A percentile compares a stretch with the other conserved stretches of the same genome.
Evolutionary conservation across 208 protist genomes (phyloP).

Genomic region (Wallacemonas sp.): DNA sequence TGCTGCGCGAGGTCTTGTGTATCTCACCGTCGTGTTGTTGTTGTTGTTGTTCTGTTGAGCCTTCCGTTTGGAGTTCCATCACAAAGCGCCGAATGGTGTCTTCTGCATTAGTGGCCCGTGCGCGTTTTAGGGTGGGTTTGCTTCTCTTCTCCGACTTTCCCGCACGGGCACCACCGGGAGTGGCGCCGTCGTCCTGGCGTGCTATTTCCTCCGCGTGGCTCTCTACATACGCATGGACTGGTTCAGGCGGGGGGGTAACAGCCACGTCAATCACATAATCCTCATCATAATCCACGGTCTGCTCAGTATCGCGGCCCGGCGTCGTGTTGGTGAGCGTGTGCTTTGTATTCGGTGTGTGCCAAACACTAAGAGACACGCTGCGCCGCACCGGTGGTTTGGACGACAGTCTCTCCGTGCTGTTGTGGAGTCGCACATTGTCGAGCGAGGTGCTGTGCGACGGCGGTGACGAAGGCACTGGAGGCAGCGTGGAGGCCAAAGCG

Average conservation of each 20-base stretch:
- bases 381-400: not conserved
- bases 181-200: not conserved
- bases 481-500: not conserved
- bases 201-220: no score
- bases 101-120: not conserved
- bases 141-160: no score
- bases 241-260: not conserved
- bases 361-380: not conserved
- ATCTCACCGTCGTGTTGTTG: no score
- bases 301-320: not conserved
- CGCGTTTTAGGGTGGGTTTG: no score
- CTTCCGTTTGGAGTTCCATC: conserved; percentile 9
- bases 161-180: no score
- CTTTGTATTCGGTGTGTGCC: not conserved
- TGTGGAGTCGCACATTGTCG: not conserved
- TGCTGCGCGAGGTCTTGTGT: no score
- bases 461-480: not conserved
- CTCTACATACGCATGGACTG: no score
- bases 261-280: conserved; percentile 11
- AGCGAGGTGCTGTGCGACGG: not conserved
- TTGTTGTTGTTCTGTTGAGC: no score
- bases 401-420: conserved; percentile 4
- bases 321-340: not conserved
- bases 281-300: not conserved
- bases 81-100: conserved; percentile 24